Conservation (phyloP, 2,329 filamentous ascomycete species). For the Diplodia mutila region DNA sequence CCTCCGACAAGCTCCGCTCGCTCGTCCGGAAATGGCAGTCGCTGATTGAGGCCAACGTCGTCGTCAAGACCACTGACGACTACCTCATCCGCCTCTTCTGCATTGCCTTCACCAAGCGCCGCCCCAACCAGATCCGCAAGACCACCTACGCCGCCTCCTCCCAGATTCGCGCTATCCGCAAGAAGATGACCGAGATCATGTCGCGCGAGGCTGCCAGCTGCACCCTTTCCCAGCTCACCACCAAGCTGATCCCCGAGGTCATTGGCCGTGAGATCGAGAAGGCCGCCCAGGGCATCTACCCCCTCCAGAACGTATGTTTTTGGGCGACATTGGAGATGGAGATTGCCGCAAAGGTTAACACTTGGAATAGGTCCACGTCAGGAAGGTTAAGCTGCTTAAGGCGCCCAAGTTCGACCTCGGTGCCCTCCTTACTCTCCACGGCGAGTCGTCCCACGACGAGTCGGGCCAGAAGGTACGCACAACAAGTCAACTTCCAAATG, state of each 20-base stretch:
- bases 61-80: constrained; percentile 99
- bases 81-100: constrained; percentile 99
- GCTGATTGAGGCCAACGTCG: constrained; percentile 98
- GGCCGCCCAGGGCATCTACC: constrained; percentile 98
- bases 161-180: constrained; percentile 96
- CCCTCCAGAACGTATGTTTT: constrained; percentile 86
- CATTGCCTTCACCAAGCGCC: constrained; percentile 99
- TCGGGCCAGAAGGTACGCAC: constrained; percentile 86
- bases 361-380: constrained; percentile 83
- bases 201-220: constrained; percentile 91
- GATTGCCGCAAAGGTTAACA: constrained; percentile 32
- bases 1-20: constrained; percentile 98
- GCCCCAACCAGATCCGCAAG: constrained; percentile 99
- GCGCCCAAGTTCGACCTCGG: constrained; percentile 98
- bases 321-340: background rate
- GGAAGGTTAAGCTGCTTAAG: constrained; percentile 99
- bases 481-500: too few species aligned
- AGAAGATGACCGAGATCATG: constrained; percentile 99
- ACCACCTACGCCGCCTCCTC: constrained; percentile 97
- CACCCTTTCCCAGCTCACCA: constrained; percentile 93
- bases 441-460: constrained; percentile 95
- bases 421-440: constrained; percentile 93
- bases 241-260: constrained; percentile 98
- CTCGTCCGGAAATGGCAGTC: constrained; percentile 99
- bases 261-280: constrained; percentile 99